Evolutionary conservation across 441 rosid species (phyloP), one percentile per base, ranked within the genome.

Genomic region (Jatropha multifida): DNA sequence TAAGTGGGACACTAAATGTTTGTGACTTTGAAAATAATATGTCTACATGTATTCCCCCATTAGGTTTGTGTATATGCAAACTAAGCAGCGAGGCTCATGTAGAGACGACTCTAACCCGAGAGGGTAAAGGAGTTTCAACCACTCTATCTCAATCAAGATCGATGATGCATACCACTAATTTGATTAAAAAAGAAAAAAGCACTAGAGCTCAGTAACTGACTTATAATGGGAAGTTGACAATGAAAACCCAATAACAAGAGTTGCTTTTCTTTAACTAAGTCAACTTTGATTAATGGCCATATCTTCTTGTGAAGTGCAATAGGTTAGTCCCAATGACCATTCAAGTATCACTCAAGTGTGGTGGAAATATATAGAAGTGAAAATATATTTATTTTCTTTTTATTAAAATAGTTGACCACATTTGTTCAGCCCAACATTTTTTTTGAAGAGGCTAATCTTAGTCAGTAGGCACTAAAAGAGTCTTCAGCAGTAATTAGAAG

Each of bases 141-240:
- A 1, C 32, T 32, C 32, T 2, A 32, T 32, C 32, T 32, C 46
- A 4, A 3, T 3, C 44, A 42, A 42, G 1, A 42, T 7, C 1
- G 0, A 4, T 1, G 1, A 42, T 42, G 44, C 14, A 48, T 48
- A 48, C 2, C 11, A 48, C 11, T 11, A 48, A 8, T 49, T 49
- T 49, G 54, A 49, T 49, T 12, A 23, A 63, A 49, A 23, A 46
- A 59, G 60, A 65, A 37, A 54, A 65, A 75, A 32, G 76, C 78
- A 71, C 60, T 52, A 7, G 59, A 68, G 32, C 32, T 2, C 12
- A 37, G 48, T 66, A n/a, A 78, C 71, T 76, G 73, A 81, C 77
- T 42, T 52, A 44, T 72, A 75, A 81, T 80, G 83, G 83, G 71
- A 64, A 77, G 69, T 80, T 80, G 87, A 82, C 79, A 65, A 23